These are phyloP conservation scores for Bacidia rubella DNA, from an alignment of 495 filamentous ascomycete genomes.

Conservation along the genomic window DNA sequence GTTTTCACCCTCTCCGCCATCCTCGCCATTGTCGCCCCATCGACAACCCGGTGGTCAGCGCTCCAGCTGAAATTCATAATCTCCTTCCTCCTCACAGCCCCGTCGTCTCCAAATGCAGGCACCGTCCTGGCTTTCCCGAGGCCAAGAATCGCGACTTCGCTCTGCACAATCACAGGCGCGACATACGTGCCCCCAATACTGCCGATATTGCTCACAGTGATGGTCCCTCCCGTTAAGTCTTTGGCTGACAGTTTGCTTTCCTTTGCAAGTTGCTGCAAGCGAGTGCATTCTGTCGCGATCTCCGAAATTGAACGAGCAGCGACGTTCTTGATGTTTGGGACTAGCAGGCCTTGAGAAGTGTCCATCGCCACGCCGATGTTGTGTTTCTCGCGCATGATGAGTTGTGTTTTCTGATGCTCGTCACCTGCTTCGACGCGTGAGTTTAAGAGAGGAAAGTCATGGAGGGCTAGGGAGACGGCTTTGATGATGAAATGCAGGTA, in stretches of 20 bases:
- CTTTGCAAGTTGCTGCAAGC: constrained; percentile 57
- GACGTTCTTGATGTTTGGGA: constrained; percentile 89
- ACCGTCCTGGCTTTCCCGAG: constrained; percentile 64
- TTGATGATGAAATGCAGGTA: constrained; percentile 94
- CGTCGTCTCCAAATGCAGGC: constrained; percentile 48
- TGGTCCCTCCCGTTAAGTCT: constrained; percentile 76
- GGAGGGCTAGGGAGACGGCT: constrained; percentile 72
- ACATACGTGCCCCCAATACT: constrained; percentile 89
- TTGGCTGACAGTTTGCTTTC: constrained; percentile 58
- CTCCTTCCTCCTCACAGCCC: constrained; percentile 48
- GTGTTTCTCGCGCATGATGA: constrained; percentile 68
- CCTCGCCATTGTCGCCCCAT: constrained; percentile 86
- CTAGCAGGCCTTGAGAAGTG: constrained; percentile 75
- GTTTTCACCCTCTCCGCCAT: constrained; percentile 67
- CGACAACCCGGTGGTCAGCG: constrained; percentile 88
- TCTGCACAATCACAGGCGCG: constrained; percentile 70
- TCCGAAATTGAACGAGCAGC: constrained; percentile 54
- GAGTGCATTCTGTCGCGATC: constrained; percentile 62
- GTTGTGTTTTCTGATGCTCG: constrained; percentile 42
- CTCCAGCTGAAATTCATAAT: constrained; percentile 89
- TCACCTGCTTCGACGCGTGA: constrained; percentile 53
- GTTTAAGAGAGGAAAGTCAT: constrained; percentile 76
- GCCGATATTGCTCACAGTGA: constrained; percentile 96
- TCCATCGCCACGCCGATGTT: constrained; percentile 97
- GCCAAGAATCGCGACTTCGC: constrained; percentile 84